Conservation (phyloP, 202 grass and related monocot species). For the Panicum hallii region DNA sequence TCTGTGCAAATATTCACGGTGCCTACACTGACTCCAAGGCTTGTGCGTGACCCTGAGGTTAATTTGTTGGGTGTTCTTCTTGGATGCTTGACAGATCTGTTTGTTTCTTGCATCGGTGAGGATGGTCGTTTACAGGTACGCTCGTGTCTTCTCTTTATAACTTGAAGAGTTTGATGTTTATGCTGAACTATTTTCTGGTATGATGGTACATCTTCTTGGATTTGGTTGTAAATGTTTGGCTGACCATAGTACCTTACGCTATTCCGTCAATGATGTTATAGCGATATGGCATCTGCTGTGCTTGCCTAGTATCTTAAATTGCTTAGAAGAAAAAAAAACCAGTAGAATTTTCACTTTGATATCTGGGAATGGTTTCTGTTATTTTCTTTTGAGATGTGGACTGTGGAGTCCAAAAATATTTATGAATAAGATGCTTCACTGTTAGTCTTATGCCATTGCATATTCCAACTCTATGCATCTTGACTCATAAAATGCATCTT, state of each 20-base stretch:
- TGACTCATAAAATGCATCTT: conserved; percentile 23
- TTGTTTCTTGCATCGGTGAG: conserved; percentile 77
- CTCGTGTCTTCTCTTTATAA: neutral
- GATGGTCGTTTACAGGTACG: conserved; percentile 84
- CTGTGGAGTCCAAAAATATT: neutral
- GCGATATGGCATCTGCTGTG: neutral
- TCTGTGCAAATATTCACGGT: conserved; percentile 99
- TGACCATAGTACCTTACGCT: conserved; percentile 1
- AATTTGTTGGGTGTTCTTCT: conserved; percentile 79
- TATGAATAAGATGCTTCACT: neutral
- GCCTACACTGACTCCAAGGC: conserved; percentile 66
- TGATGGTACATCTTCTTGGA: conserved; percentile 12
- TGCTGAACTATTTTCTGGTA: conserved; percentile 6
- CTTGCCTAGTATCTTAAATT: conserved; percentile 34
- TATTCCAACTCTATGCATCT: neutral
- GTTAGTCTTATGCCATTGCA: neutral
- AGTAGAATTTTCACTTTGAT: conserved; percentile 2
- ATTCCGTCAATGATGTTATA: neutral
- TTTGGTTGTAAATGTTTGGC: neutral
- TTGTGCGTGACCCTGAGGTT: conserved; percentile 81
- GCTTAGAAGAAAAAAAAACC: neutral
- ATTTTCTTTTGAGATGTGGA: conserved; percentile 18
- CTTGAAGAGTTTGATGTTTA: conserved; percentile 16
- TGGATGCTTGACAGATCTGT: conserved; percentile 76
- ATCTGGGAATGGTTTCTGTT: conserved; percentile 37